phyloP scores from a whole-genome alignment of 1,139 yeast genomes.

The Kurtzmaniella quercitrusa region DNA sequence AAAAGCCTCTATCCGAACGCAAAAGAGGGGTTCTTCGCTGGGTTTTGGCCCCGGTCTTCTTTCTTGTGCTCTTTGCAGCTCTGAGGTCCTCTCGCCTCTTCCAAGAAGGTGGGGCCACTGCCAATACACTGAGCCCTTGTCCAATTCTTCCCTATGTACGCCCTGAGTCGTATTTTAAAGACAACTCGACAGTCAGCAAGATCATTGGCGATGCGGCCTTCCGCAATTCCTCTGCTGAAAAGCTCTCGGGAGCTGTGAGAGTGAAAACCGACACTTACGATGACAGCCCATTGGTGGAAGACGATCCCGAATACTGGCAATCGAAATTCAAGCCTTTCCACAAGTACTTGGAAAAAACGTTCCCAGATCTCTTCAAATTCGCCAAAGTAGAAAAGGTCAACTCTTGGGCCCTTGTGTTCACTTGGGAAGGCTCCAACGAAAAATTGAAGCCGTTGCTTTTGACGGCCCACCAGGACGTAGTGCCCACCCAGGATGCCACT shows the following conservation, averaged over 20 bases:
- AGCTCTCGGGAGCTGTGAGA: conserved; percentile 30
- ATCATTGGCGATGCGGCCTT: conserved; percentile 17
- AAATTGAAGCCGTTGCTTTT: conserved; percentile 31
- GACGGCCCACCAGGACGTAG: conserved; percentile 44
- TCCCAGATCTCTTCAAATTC: conserved; percentile 20
- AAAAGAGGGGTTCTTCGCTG: background rate
- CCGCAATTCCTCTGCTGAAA: conserved; percentile 24
- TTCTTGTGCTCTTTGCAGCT: background rate
- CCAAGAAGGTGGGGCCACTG: background rate
- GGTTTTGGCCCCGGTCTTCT: background rate
- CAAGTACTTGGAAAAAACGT: conserved; percentile 17
- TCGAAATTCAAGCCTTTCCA: conserved; percentile 22
- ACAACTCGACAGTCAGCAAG: conserved; percentile 13
- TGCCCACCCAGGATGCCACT: conserved; percentile 35
- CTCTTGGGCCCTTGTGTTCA: conserved; percentile 23
- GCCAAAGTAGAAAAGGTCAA: conserved; percentile 20
- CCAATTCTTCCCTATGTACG: conserved; percentile 10
- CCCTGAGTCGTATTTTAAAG: conserved; percentile 12
- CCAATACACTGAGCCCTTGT: conserved; percentile 4
- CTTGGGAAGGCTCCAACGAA: conserved; percentile 24
- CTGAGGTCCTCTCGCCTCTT: background rate
- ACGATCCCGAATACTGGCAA: conserved; percentile 28
- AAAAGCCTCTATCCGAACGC: background rate
- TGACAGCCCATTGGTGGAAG: conserved; percentile 31
- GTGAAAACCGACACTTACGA: conserved; percentile 35